Evolutionary conservation across 331 rosid genomes (phyloP).

Genomic region (Quercus tomentella): DNA sequence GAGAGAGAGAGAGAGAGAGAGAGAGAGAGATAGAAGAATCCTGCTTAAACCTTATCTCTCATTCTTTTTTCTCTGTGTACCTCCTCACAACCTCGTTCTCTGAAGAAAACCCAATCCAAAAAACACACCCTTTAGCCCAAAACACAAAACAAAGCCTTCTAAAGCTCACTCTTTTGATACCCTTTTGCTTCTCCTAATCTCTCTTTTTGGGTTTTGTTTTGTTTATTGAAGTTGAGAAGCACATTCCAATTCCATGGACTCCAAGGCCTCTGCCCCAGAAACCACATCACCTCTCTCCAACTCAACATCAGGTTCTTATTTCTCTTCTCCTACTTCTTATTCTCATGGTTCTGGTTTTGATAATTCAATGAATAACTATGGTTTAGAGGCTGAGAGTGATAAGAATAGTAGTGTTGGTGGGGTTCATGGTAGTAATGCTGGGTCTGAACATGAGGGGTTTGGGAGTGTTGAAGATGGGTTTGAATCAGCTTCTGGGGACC

Average conservation of each 20-base stretch:
- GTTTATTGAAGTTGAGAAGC: background rate
- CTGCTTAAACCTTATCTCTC: slow-evolving; percentile 48
- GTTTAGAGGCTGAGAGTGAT: slow-evolving; percentile 6
- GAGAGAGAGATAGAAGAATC: background rate
- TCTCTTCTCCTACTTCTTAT: slow-evolving; percentile 21
- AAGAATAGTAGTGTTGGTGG: background rate
- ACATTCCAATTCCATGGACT: slow-evolving; percentile 35
- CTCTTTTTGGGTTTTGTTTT: background rate
- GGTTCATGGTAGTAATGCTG: slow-evolving; percentile 19
- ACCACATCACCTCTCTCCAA: background rate
- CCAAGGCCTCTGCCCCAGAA: slow-evolving; percentile 25
- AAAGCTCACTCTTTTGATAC: background rate
- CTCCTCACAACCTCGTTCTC: background rate
- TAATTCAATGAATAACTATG: background rate
- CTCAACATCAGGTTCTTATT: slow-evolving; percentile 32
- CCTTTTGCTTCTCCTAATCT: background rate
- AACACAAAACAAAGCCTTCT: background rate
- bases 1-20: background rate
- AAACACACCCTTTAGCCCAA: background rate
- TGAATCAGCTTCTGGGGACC: slow-evolving; percentile 23
- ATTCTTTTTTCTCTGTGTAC: background rate
- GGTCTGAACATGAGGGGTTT: slow-evolving; percentile 55
- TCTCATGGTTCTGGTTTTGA: slow-evolving; percentile 21
- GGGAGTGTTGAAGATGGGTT: slow-evolving; percentile 62
- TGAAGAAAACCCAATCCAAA: background rate